Evolutionary conservation across 805 yeast species (phyloP).

Genomic region (Yarrowia phangngaensis): DNA sequence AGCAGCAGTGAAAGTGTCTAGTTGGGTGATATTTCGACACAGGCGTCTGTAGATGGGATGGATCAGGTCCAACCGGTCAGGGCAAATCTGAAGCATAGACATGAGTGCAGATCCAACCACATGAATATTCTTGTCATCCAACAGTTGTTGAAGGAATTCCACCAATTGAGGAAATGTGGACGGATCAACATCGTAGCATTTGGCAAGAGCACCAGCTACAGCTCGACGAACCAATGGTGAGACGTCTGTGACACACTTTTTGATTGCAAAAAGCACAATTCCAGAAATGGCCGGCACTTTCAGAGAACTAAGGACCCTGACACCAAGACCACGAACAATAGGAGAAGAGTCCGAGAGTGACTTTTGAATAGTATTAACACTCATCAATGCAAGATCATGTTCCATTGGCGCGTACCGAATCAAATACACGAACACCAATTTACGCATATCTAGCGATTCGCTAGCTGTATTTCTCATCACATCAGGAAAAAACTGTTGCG

Average conservation of each 20-base stretch:
- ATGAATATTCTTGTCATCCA: conserved; percentile 59
- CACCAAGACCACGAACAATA: conserved; percentile 62
- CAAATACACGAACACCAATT: conserved; percentile 72
- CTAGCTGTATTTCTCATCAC: conserved; percentile 85
- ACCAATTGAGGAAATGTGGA: conserved; percentile 50
- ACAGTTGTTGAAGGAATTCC: conserved; percentile 48
- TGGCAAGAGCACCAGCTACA: conserved; percentile 70
- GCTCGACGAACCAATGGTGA: conserved; percentile 77
- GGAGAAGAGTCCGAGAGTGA: conserved; percentile 68
- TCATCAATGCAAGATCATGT: conserved; percentile 83
- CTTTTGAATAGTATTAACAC: conserved; percentile 90
- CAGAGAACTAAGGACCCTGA: conserved; percentile 79
- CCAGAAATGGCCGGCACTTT: conserved; percentile 77
- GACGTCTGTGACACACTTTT: conserved; percentile 62
- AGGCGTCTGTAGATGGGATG: conserved; percentile 67
- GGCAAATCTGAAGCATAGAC: conserved; percentile 51
- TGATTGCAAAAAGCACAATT: conserved; percentile 67
- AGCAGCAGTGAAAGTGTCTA: conserved; percentile 74
- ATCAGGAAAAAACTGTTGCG: conserved; percentile 63
- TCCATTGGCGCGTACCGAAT: conserved; percentile 73
- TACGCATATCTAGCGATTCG: conserved; percentile 57
- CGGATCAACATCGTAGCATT: conserved; percentile 47
- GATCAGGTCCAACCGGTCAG: conserved; percentile 57
- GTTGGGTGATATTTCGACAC: conserved; percentile 46
- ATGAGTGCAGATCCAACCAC: conserved; percentile 71